Conservation (phyloP, 176 grass and related monocot genomes). For the Triticum monococcum region DNA sequence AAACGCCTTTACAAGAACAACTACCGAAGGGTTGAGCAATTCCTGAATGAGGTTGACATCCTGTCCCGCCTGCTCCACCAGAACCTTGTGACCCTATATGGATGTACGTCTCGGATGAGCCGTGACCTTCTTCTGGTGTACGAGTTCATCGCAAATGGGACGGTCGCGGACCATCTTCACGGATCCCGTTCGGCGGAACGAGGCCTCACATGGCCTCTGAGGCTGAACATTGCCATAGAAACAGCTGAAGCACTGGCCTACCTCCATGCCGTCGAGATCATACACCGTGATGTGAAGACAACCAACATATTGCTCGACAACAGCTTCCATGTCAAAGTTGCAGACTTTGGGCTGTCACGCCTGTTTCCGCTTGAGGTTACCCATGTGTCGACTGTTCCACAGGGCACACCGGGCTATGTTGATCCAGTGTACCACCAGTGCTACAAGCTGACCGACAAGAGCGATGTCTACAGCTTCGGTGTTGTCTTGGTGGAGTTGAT, state of each 20-base stretch:
- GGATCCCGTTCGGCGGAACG: conserved; percentile 31
- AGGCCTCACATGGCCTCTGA: conserved; percentile 63
- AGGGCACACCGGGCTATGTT: conserved; percentile 95
- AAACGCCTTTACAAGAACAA: conserved; percentile 84
- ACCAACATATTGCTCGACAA: conserved; percentile 83
- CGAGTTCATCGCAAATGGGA: conserved; percentile 82
- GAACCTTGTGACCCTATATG: conserved; percentile 81
- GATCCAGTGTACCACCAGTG: conserved; percentile 85
- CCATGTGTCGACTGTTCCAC: conserved; percentile 94
- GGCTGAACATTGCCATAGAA: conserved; percentile 84
- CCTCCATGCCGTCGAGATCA: conserved; percentile 74
- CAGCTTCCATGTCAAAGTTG: conserved; percentile 79
- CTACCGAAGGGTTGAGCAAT: conserved; percentile 68
- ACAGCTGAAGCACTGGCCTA: conserved; percentile 72
- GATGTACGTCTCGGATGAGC: conserved; percentile 70
- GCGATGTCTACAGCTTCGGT: conserved; percentile 94
- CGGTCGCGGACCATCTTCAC: conserved; percentile 90
- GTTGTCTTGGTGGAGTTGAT: conserved; percentile 87
- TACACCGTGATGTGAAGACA: conserved; percentile 92
- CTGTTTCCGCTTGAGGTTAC: conserved; percentile 71
- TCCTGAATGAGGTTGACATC: conserved; percentile 83
- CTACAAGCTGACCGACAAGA: conserved; percentile 94
- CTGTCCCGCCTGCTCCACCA: conserved; percentile 65
- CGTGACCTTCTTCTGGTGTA: conserved; percentile 78
- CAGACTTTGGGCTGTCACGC: conserved; percentile 79